Evolutionary conservation across 805 yeast genomes (phyloP).

Genomic region (Spathaspora boniae): DNA sequence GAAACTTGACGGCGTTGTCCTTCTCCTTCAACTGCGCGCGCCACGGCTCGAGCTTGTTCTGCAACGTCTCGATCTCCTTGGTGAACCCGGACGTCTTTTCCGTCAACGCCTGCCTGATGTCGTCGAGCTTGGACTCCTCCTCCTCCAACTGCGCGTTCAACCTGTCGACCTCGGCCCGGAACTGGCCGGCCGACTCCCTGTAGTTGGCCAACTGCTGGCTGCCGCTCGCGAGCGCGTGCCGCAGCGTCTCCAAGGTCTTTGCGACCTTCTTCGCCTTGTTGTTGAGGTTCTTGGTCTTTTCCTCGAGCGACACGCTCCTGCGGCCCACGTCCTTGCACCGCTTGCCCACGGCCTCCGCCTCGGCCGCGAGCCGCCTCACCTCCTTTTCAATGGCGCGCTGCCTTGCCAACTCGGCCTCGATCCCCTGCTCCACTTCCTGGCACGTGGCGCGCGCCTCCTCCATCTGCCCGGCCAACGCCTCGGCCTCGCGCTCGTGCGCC

Average conservation of each 20-base stretch:
- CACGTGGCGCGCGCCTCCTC: conserved; percentile 23
- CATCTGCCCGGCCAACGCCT: conserved; percentile 38
- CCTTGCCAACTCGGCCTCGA: conserved; percentile 27
- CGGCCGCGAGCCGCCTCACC: conserved; percentile 13
- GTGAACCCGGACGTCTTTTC: conserved; percentile 71
- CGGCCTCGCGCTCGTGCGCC: conserved; percentile 34
- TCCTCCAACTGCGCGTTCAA: conserved; percentile 43
- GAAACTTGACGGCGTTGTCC: conserved; percentile 61
- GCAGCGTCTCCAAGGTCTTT: conserved; percentile 50
- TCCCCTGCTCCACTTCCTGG: conserved; percentile 20
- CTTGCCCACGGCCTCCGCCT: conserved; percentile 20
- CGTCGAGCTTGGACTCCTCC: conserved; percentile 59
- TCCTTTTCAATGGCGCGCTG: conserved; percentile 19
- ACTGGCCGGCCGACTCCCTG: conserved; percentile 41
- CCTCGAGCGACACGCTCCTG: conserved; percentile 67
- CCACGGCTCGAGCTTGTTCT: conserved; percentile 80
- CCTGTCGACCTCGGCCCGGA: conserved; percentile 40
- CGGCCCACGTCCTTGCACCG: conserved; percentile 35
- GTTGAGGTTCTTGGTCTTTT: conserved; percentile 64
- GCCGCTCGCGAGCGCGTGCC: conserved; percentile 41
- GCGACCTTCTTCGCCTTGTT: conserved; percentile 56
- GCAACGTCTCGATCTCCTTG: conserved; percentile 58
- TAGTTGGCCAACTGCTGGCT: conserved; percentile 45
- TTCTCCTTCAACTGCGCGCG: conserved; percentile 60
- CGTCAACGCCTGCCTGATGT: conserved; percentile 61